phyloP scores from a whole-genome alignment of 148 eudicot species.

The Mesembryanthemum crystallinum region DNA sequence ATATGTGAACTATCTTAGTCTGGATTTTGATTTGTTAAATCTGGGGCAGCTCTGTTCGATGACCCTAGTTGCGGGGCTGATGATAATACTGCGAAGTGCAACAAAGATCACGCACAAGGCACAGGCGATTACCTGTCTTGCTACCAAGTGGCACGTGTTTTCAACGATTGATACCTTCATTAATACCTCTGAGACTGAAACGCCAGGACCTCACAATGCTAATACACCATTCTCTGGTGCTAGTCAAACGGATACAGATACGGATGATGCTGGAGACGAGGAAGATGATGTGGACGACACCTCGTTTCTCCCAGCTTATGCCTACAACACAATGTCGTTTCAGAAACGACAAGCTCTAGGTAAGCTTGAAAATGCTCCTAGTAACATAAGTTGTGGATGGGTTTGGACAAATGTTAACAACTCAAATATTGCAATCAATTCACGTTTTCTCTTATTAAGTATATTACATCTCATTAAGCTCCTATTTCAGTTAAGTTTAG shows the following conservation, averaged over 20 bases:
- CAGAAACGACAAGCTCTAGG: constrained; percentile 97
- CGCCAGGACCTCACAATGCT: constrained; percentile 37
- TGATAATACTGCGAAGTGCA: constrained; percentile 77
- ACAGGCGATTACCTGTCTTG: constrained; percentile 74
- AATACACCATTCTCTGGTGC: constrained; percentile 18
- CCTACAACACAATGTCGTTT: constrained; percentile 68
- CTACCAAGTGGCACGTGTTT: constrained; percentile 90
- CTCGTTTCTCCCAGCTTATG: constrained; percentile 59
- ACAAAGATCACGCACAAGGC: constrained; percentile 95
- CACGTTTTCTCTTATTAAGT: background rate
- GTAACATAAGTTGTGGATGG: background rate
- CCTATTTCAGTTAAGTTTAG: too few relatives aligned
- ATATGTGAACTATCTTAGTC: background rate
- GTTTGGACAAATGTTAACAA: too few relatives aligned
- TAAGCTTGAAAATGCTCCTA: constrained; percentile 23
- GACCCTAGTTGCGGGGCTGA: constrained; percentile 68
- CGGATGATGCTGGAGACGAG: constrained; percentile 67
- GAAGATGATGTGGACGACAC: constrained; percentile 84
- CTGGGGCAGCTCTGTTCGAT: constrained; percentile 68
- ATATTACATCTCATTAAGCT: too few relatives aligned
- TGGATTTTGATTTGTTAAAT: background rate
- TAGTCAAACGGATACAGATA: constrained; percentile 33
- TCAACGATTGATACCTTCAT: constrained; percentile 80
- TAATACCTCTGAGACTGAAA: constrained; percentile 49
- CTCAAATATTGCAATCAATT: too few relatives aligned